phyloP scores from a whole-genome alignment of 2,329 filamentous ascomycete species.

The Venturia aucupariae region DNA sequence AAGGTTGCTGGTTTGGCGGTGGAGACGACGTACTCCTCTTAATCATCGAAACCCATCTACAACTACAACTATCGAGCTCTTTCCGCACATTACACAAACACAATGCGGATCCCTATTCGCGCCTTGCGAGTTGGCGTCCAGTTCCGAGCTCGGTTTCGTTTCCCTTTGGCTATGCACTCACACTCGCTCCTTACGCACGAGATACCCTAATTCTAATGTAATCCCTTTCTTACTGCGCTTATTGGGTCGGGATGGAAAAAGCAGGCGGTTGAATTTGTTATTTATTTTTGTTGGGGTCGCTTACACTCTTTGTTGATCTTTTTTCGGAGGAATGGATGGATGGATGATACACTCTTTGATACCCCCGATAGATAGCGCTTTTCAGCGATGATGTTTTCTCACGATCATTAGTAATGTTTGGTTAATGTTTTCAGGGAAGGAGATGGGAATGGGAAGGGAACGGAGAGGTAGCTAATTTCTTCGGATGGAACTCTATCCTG shows the following conservation, averaged over 20 bases:
- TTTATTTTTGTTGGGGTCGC: not conserved
- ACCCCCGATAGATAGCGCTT: not conserved
- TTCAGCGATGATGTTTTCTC: not conserved
- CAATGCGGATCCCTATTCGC: no score
- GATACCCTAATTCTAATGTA: no score
- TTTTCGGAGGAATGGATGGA: not conserved
- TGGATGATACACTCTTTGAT: not conserved
- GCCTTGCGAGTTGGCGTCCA: no score
- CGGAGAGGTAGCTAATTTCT: no score
- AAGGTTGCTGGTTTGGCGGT: not conserved
- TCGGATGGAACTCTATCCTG: no score
- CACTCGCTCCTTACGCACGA: not conserved
- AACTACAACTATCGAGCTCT: not conserved
- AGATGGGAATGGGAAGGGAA: no score
- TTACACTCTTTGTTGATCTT: not conserved
- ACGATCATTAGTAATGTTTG: not conserved
- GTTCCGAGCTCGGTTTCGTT: no score
- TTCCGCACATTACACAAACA: not conserved
- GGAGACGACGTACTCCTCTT: not conserved
- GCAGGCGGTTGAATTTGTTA: not conserved
- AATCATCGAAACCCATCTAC: not conserved
- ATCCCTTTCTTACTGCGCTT: no score
- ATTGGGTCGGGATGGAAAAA: no score
- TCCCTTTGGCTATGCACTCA: not conserved
- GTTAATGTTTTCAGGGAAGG: not conserved